Base-by-base conservation (phyloP, 345 rosid species). In the Eutrema japonicum region DNA sequence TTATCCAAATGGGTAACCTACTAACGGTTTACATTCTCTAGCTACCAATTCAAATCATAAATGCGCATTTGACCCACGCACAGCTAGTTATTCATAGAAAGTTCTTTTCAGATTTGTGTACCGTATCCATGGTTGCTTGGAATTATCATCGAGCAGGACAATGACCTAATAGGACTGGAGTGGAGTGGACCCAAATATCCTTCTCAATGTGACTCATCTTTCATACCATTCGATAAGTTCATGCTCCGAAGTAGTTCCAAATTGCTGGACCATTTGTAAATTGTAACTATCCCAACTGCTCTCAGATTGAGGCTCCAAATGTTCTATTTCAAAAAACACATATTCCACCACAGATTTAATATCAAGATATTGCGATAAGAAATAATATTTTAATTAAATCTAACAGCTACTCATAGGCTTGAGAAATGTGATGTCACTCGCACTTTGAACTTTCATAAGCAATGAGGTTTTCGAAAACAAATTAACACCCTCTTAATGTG, bases 301-400 rank as follows among this genome's bases (percentile, higher is more conserved):
- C 22, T 18, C 22, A 18, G 22, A 18, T 18, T 18, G 22, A 18
- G 22, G 22, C 22, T 18, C 22, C 22, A 18, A 18, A 18, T 18
- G 22, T 18, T 18, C 1, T 18, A 18, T 18, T 18, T 18, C 1
- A 18, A 18, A 18, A 18, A 18, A 18, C 22, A 22, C 26, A 22
- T 9, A 11, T 50, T 38, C 48, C 22, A 66, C 59, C 70, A 64
- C 69, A 64, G 11, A 10, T 64, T 48, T 42, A 10, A 41, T 41
- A 59, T 40, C 32, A 37, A 60, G 48, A 43, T 10, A 36, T 16
- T 5, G 29, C 0, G 7, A 72, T 8, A 63, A 5, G 0, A n/a
- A 27, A 33, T 0, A 5, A 70, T n/a, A 37, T 4, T 14, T 55
- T 27, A 26, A 46, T 30, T 36, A 54, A 14, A 64, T 46, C 70